Percentiles rank a stretch among this genome's conserved stretches.
Evolutionary conservation across 1,284 basidiomycete genomes (phyloP).

Genomic region (Microbotryomycetes sp.): DNA sequence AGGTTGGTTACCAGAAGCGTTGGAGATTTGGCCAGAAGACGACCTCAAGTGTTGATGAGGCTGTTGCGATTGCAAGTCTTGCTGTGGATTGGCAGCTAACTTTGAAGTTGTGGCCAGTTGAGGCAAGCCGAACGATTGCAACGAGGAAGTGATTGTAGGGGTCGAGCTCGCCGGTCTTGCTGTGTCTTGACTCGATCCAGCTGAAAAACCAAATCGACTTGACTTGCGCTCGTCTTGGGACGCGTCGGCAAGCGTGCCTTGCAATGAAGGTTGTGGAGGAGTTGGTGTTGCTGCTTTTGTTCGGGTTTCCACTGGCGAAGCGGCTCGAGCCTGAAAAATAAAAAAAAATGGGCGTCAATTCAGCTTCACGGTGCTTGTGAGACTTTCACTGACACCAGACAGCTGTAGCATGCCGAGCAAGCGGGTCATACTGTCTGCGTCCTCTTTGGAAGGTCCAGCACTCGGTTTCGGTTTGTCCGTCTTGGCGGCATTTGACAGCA

Average conservation of each 20-base stretch:
- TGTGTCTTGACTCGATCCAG: no score
- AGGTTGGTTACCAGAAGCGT: no score
- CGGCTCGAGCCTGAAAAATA: conserved; percentile 3
- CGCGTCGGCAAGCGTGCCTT: not conserved
- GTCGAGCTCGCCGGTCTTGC: not conserved
- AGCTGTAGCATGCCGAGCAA: conserved; percentile 31
- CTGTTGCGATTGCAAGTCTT: not conserved
- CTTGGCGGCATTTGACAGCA: conserved; percentile 8
- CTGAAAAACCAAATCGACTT: conserved; percentile 3
- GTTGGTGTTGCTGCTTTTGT: not conserved
- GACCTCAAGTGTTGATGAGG: not conserved
- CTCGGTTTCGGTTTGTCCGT: not conserved
- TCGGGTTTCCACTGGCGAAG: conserved; percentile 1
- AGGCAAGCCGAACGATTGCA: not conserved
- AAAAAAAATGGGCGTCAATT: no score
- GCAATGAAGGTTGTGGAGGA: not conserved
- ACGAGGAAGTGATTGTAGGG: not conserved
- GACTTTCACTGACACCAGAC: conserved; percentile 17
- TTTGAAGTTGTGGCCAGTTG: not conserved
- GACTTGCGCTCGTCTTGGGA: not conserved
- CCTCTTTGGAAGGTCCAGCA: conserved; percentile 22
- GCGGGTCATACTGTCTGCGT: conserved; percentile 27
- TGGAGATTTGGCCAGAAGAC: not conserved
- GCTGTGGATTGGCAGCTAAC: no score
- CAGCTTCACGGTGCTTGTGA: no score